Evolutionary conservation across 2,329 filamentous ascomycete genomes (phyloP).

Genomic region (Sphaceloma murrayae): DNA sequence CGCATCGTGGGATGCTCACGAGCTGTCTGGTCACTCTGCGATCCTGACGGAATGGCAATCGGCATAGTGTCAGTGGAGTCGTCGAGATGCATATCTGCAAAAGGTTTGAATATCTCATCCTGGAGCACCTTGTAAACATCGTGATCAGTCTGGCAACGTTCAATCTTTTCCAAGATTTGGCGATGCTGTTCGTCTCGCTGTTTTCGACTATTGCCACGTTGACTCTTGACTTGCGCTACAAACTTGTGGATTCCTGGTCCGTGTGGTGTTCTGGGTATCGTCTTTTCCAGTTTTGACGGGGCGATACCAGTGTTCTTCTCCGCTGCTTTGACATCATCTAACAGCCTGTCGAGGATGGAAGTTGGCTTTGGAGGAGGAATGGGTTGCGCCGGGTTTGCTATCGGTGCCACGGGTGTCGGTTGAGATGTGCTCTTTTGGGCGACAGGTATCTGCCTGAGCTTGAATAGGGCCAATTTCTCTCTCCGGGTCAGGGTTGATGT

Average conservation of each 20-base stretch:
- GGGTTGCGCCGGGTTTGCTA: not conserved
- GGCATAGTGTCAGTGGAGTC: not conserved
- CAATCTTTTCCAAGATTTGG: constrained; percentile 35
- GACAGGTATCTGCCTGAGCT: no score
- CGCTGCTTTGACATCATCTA: constrained; percentile 5
- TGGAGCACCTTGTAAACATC: constrained; percentile 60
- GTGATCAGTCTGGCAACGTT: constrained; percentile 48
- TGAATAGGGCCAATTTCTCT: constrained; percentile 2
- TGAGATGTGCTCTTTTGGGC: no score
- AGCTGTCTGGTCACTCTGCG: no score
- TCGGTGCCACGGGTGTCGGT: no score
- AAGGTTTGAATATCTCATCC: constrained; percentile 48
- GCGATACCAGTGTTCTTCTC: not conserved
- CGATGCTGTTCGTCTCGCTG: constrained; percentile 9
- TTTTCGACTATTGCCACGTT: constrained; percentile 14
- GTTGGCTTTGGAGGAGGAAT: not conserved
- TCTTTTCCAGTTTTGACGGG: not conserved
- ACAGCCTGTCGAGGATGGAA: constrained; percentile 1
- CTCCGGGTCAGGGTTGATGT: constrained; percentile 10
- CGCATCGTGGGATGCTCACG: constrained; percentile 2
- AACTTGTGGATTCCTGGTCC: no score
- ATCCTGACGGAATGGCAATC: no score
- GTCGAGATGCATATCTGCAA: constrained; percentile 19
- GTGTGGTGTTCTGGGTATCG: no score
- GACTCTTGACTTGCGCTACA: constrained; percentile 17